Evolutionary conservation across 495 filamentous ascomycete species (phyloP).

Genomic region (Penicillium waksmanii): DNA sequence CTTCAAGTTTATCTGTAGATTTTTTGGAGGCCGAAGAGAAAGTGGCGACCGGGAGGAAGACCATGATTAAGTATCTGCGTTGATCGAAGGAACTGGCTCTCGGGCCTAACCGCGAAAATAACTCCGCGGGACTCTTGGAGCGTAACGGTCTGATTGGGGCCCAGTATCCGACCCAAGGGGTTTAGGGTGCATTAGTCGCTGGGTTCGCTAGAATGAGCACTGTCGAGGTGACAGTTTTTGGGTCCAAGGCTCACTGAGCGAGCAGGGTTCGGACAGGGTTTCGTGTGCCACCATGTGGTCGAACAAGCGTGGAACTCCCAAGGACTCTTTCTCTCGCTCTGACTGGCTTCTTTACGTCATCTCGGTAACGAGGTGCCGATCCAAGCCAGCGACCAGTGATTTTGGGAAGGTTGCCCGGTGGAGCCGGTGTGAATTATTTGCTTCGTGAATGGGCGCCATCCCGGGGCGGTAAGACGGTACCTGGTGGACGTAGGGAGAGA

Average conservation of each 20-base stretch:
- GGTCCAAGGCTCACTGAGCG: not conserved
- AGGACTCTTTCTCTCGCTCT: not conserved
- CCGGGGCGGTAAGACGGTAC: not conserved
- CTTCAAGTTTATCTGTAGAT: not conserved
- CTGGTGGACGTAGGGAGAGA: not conserved
- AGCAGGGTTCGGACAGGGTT: not conserved
- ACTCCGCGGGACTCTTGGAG: constrained; percentile 23
- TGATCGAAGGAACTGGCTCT: constrained; percentile 11
- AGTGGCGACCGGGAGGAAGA: not conserved
- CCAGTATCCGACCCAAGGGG: not conserved
- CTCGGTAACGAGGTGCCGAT: constrained; percentile 28
- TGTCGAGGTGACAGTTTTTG: not conserved
- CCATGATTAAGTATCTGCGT: constrained; percentile 8
- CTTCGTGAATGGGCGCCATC: constrained; percentile 1
- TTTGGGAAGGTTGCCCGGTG: constrained; percentile 4
- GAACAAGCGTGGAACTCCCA: constrained; percentile 2
- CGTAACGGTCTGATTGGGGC: constrained; percentile 17
- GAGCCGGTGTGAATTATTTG: constrained; percentile 4
- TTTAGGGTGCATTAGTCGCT: constrained; percentile 17
- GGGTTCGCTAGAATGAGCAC: not conserved
- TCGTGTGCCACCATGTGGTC: constrained; percentile 4
- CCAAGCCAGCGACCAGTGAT: not conserved
- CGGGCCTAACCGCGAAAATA: constrained; percentile 8
- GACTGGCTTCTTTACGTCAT: constrained; percentile 26
- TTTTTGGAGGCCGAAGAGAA: not conserved